Conservation (phyloP, 2,329 filamentous ascomycete species). For the Plenodomus tracheiphilus region DNA sequence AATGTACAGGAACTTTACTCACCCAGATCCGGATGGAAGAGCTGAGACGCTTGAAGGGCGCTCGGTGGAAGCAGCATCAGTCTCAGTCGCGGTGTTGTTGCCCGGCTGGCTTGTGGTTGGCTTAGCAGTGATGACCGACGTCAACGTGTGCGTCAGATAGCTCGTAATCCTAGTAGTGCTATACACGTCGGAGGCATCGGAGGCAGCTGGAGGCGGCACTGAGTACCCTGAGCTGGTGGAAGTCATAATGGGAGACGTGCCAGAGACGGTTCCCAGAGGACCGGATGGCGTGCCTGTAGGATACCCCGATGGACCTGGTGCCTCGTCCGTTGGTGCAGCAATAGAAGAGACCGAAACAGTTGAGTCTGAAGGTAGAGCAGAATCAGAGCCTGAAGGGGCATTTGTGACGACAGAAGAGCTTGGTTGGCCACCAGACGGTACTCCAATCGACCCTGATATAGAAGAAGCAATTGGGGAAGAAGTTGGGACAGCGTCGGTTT, state of each 20-base stretch:
- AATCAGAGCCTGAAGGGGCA: neutral
- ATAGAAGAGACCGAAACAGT: neutral
- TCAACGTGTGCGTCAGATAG: constrained; percentile 25
- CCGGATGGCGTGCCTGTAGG: neutral
- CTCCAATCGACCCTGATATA: neutral
- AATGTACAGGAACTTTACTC: constrained; percentile 5
- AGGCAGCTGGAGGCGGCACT: constrained; percentile 8
- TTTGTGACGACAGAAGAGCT: neutral
- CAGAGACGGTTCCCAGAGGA: constrained; percentile 1
- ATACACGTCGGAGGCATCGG: constrained; percentile 11
- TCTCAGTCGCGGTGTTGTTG: constrained; percentile 17
- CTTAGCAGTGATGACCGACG: constrained; percentile 22
- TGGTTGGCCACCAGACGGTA: neutral
- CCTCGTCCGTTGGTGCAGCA: constrained; percentile 3
- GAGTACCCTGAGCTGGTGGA: constrained; percentile 15
- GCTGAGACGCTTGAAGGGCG: constrained; percentile 19
- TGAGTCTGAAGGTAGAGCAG: neutral
- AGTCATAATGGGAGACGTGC: constrained; percentile 10
- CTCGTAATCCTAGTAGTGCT: constrained; percentile 32
- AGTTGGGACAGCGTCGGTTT: neutral
- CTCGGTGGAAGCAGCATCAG: constrained; percentile 23
- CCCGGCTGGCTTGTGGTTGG: constrained; percentile 7
- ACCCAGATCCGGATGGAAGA: constrained; percentile 32
- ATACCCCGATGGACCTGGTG: constrained; percentile 1
- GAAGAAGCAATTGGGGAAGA: neutral